Conservation (phyloP, 2,329 filamentous ascomycete genomes). For the Xylaria sp. region DNA sequence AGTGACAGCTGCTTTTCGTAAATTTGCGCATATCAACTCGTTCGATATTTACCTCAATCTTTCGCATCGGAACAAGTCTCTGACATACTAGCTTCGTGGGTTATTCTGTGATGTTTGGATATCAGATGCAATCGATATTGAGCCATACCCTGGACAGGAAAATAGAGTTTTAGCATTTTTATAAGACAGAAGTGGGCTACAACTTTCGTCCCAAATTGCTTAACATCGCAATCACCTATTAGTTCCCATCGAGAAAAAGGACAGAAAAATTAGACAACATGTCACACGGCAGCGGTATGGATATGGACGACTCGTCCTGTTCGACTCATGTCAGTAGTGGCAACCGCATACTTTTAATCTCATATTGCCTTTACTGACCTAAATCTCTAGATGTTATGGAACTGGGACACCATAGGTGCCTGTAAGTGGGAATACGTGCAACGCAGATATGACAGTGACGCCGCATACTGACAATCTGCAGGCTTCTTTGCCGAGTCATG, state of each 20-base stretch:
- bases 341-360: not conserved
- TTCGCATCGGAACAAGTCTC: constrained; percentile 10
- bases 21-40: constrained; percentile 25
- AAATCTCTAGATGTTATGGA: constrained; percentile 56
- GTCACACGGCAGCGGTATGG: constrained; percentile 34
- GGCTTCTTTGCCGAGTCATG: constrained; percentile 55
- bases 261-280: constrained; percentile 5
- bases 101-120: not conserved
- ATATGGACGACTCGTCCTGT: constrained; percentile 40
- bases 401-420: constrained; percentile 56
- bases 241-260: not conserved
- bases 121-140: not conserved
- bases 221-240: not conserved
- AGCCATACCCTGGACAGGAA: not conserved
- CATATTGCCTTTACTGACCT: constrained; percentile 31
- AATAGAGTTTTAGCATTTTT: not conserved
- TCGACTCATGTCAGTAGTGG: constrained; percentile 26
- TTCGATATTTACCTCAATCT: not conserved
- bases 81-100: constrained; percentile 10
- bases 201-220: not conserved
- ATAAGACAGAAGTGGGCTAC: constrained; percentile 6
- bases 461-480: constrained; percentile 19
- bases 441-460: not conserved
- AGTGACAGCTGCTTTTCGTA: constrained; percentile 3
- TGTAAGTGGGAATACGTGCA: constrained; percentile 45